phyloP scores from a whole-genome alignment of 345 rosid genomes.

The Citrus mangshanensis region DNA sequence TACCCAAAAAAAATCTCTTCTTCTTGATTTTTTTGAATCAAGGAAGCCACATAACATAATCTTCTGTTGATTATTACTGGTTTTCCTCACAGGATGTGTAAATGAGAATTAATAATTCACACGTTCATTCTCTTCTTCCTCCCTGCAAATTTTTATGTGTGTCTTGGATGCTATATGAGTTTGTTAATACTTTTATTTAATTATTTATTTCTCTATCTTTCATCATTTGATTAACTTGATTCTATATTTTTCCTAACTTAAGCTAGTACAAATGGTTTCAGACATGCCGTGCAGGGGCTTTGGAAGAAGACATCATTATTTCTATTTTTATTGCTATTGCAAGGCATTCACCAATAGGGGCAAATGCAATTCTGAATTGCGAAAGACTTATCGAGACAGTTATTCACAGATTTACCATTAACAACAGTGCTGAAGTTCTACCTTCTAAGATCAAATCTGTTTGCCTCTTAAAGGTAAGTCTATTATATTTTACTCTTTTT shows the following conservation, averaged over 20 bases:
- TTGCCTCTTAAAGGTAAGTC: slow-evolving; percentile 63
- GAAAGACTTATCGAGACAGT: slow-evolving; percentile 63
- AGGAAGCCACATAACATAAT: background rate
- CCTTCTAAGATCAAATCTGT: slow-evolving; percentile 63
- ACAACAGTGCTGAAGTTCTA: slow-evolving; percentile 34
- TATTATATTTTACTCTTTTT: background rate
- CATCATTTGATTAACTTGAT: background rate
- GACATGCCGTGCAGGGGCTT: slow-evolving; percentile 46
- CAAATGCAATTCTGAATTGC: slow-evolving; percentile 66
- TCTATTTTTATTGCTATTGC: slow-evolving; percentile 70
- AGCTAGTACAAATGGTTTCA: slow-evolving; percentile 35
- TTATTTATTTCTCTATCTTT: background rate
- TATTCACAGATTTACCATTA: slow-evolving; percentile 56
- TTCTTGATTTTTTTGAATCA: background rate
- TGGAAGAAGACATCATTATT: slow-evolving; percentile 55
- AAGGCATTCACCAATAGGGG: slow-evolving; percentile 85
- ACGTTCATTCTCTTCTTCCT: background rate
- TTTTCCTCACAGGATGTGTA: background rate
- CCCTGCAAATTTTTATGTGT: background rate
- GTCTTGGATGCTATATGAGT: background rate
- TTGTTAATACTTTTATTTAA: background rate
- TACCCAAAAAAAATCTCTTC: background rate
- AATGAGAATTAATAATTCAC: background rate
- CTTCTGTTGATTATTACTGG: background rate
- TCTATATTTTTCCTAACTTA: slow-evolving; percentile 8